Evolutionary conservation across 176 grass and related monocot genomes (phyloP).

Genomic region (Musa acuminata): DNA sequence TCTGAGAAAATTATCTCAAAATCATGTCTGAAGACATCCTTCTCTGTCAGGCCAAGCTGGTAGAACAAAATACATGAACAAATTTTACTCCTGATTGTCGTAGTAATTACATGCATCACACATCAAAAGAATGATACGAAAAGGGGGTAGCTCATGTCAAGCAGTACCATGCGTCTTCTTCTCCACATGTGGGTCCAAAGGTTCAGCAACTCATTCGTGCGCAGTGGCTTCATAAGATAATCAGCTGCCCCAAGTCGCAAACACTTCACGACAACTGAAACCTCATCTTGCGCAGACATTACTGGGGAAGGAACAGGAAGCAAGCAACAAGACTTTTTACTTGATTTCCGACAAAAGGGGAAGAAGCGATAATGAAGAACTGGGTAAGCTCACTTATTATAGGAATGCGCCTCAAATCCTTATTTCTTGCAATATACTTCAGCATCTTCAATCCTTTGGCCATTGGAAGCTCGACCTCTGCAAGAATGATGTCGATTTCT

Average conservation of each 20-base stretch:
- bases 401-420: constrained; percentile 71
- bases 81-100: constrained; percentile 11
- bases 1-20: constrained; percentile 54
- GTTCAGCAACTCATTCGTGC: constrained; percentile 80
- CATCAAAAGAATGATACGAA: constrained; percentile 12
- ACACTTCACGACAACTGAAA: constrained; percentile 91
- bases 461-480: constrained; percentile 79
- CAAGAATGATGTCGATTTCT: constrained; percentile 80
- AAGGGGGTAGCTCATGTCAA: constrained; percentile 7
- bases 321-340: background rate
- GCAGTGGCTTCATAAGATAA: constrained; percentile 79
- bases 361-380: background rate
- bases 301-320: constrained; percentile 29
- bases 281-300: constrained; percentile 84
- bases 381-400: constrained; percentile 66
- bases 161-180: constrained; percentile 60
- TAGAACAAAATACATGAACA: constrained; percentile 23
- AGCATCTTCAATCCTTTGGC: constrained; percentile 88
- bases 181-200: constrained; percentile 97
- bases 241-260: constrained; percentile 73
- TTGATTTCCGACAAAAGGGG: background rate
- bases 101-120: constrained; percentile 18
- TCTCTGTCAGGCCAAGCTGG: constrained; percentile 71
- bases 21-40: constrained; percentile 73
- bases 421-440: constrained; percentile 87